Evolutionary conservation across 148 eudicot genomes (phyloP).

Genomic region (Rheum nobile): DNA sequence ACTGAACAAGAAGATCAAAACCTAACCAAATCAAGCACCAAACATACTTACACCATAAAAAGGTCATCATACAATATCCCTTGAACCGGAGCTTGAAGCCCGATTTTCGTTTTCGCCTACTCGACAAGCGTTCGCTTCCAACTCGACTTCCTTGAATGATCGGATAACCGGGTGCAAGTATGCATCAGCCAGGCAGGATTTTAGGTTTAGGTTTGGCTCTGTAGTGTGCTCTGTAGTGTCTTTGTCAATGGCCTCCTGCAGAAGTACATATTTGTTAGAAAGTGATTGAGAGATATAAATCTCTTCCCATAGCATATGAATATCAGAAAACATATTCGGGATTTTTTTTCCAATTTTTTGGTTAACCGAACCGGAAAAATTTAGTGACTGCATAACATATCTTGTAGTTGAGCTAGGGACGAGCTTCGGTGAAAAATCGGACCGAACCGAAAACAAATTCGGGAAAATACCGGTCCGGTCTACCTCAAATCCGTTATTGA

Average conservation of each 20-base stretch:
- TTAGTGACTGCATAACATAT: no score
- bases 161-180: conserved; percentile 87
- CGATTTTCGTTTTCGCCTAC: conserved; percentile 29
- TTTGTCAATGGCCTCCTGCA: conserved; percentile 73
- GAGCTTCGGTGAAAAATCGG: no score
- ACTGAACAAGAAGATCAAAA: background rate
- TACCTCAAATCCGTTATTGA: no score
- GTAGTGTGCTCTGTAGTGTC: conserved; percentile 48
- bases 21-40: background rate
- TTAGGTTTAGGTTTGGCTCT: conserved; percentile 42
- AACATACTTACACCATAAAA: background rate
- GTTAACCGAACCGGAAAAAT: no score
- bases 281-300: no score
- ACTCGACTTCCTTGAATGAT: conserved; percentile 70
- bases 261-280: no score
- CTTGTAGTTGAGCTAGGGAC: no score
- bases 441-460: no score
- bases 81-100: background rate
- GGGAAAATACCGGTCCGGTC: no score
- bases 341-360: no score
- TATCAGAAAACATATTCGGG: no score
- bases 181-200: conserved; percentile 57
- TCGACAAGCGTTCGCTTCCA: conserved; percentile 32
- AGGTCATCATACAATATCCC: background rate
- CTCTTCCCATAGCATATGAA: no score